Evolutionary conservation across 257 asterid genomes (phyloP), one percentile per base, ranked within the genome.

Genomic region (Plantago ovata): DNA sequence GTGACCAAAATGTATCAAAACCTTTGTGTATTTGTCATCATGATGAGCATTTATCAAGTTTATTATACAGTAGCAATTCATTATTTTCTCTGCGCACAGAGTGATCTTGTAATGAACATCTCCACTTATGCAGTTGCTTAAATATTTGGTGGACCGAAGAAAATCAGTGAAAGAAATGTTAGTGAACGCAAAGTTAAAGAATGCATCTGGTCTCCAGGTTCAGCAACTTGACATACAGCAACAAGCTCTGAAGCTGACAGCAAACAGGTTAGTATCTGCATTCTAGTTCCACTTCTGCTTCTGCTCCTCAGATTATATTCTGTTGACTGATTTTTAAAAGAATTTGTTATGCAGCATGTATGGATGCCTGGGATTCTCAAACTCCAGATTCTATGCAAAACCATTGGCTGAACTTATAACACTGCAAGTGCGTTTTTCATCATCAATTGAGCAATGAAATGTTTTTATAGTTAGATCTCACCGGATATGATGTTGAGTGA

Each of bases 401-500:
- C 94, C 95, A 47, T 81, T 93, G 46, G 98, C 98, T 43, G 98
- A 93, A 77, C 94, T 93, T 64, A 73, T 89, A 72, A 93, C 98
- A 65, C 77, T 73, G 69, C 98, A 93, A 69, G 98, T 89, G 66
- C 55, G 86, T 60, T 44, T 40, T 13, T 53, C 65, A 68, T 53
- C 63, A 21, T 33, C 19, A 61, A 39, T 19, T 47, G 68, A 68
- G 53, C 0, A 38, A 20, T 23, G 45, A 10, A 41, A 10, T 48
- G 16, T n/a, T 40, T 67, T 11, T 71, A 40, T 59, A 55, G 14
- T 38, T 52, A 33, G 18, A 67, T 60, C 45, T 41, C 52, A 62
- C 33, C 58, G 60, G 55, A 56, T 45, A 49, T 73, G 66, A 56
- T 56, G 23, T 55, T 70, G 68, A 76, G 72, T 53, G 38, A 63